phyloP scores from a whole-genome alignment of 345 rosid species.

The Punica granatum region DNA sequence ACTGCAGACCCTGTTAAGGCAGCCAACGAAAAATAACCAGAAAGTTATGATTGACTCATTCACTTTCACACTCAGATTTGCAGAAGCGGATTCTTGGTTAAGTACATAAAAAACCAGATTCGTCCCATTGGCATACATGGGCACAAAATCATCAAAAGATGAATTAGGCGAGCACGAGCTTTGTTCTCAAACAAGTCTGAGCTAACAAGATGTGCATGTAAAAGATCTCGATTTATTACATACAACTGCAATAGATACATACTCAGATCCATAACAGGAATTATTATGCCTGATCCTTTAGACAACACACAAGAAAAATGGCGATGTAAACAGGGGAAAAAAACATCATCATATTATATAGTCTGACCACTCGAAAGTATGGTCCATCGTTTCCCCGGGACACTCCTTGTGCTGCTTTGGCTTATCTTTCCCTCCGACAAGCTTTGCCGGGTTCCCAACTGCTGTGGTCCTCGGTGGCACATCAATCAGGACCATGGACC shows the following conservation, averaged over 20 bases:
- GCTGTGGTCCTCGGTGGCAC: constrained; percentile 78
- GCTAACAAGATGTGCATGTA: no score
- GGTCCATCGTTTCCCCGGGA: constrained; percentile 98
- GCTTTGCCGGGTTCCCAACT: constrained; percentile 91
- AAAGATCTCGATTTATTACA: no score
- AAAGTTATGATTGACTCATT: no score
- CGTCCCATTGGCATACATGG: no score
- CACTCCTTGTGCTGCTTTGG: constrained; percentile 58
- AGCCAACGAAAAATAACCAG: no score
- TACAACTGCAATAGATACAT: not conserved
- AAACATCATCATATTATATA: constrained; percentile 37
- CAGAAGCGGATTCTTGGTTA: no score
- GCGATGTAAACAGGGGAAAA: not conserved
- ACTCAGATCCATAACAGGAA: not conserved
- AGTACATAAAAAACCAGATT: no score
- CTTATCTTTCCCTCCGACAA: constrained; percentile 80
- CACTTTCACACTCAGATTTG: no score
- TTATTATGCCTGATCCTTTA: not conserved
- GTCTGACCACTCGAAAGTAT: constrained; percentile 95
- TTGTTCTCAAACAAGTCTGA: no score
- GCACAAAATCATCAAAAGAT: no score
- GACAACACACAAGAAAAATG: not conserved
- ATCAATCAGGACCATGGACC: constrained; percentile 75
- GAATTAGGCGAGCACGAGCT: no score
- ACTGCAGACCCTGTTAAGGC: no score